phyloP scores from a whole-genome alignment of 371 early-diverging fungal species.

The Parasitella parasitica region DNA sequence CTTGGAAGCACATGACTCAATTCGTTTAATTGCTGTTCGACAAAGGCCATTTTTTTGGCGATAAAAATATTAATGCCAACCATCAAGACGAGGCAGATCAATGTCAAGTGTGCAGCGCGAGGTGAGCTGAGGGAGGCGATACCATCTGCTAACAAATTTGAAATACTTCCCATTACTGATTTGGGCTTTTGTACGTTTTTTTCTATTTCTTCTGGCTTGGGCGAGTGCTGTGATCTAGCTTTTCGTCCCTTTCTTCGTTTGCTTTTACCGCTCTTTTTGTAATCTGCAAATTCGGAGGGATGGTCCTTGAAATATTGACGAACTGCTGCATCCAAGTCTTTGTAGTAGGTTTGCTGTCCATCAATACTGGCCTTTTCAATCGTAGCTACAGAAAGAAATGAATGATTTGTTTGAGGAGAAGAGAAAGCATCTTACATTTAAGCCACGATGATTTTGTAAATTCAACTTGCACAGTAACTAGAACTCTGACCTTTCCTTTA shows the following conservation, averaged over 20 bases:
- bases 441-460: slow-evolving; percentile 75
- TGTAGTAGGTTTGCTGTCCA: slow-evolving; percentile 60
- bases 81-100: slow-evolving; percentile 29
- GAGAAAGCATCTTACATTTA: slow-evolving; percentile 48
- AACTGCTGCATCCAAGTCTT: slow-evolving; percentile 42
- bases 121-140: slow-evolving; percentile 12
- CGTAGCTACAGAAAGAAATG: slow-evolving; percentile 2
- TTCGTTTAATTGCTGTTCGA: slow-evolving; percentile 23
- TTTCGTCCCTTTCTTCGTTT: slow-evolving; percentile 4
- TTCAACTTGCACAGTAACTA: slow-evolving; percentile 68
- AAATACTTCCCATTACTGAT: not conserved
- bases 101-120: slow-evolving; percentile 22
- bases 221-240: not conserved
- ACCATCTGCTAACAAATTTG: slow-evolving; percentile 5
- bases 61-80: slow-evolving; percentile 37
- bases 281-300: not conserved
- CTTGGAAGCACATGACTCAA: not conserved
- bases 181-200: not conserved
- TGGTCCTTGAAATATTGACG: slow-evolving; percentile 3
- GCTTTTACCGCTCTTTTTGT: not conserved
- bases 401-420: not conserved
- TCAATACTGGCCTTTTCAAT: slow-evolving; percentile 40
- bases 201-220: not conserved
- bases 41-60: slow-evolving; percentile 33
- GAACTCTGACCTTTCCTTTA: slow-evolving; percentile 54